These are phyloP conservation scores for Clonostachys solani DNA, from an alignment of 2,329 filamentous ascomycete genomes.

Conservation along the genomic window DNA sequence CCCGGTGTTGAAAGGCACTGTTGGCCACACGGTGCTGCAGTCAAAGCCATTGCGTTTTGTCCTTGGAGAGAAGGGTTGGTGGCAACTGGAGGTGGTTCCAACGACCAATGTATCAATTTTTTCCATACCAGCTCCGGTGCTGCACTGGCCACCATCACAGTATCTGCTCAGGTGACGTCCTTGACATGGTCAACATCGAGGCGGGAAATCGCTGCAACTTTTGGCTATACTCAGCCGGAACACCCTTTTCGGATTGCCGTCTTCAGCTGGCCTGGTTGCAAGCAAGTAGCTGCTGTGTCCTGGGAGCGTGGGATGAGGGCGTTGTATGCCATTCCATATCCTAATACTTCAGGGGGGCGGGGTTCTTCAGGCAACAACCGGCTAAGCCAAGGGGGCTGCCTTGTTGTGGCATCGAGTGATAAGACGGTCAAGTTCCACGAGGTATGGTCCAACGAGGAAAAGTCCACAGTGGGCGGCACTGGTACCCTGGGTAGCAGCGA, in stretches of 20 bases:
- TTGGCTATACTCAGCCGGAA: slow-evolving; percentile 88
- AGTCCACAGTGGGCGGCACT: slow-evolving; percentile 42
- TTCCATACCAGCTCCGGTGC: slow-evolving; percentile 83
- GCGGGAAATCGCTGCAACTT: slow-evolving; percentile 86
- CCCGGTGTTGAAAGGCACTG: slow-evolving; percentile 61
- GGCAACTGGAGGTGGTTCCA: slow-evolving; percentile 88
- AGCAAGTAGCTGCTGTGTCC: slow-evolving; percentile 78
- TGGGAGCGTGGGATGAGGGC: slow-evolving; percentile 79
- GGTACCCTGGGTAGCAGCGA: slow-evolving; percentile 76
- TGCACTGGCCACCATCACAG: slow-evolving; percentile 83
- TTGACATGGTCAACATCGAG: slow-evolving; percentile 85
- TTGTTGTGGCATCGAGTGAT: slow-evolving; percentile 89
- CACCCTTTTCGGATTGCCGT: slow-evolving; percentile 87
- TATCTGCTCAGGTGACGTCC: slow-evolving; percentile 88
- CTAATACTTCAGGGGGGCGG: slow-evolving; percentile 36
- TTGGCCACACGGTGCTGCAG: slow-evolving; percentile 79
- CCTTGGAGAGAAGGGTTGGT: slow-evolving; percentile 87
- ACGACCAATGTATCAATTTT: slow-evolving; percentile 95
- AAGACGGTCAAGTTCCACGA: slow-evolving; percentile 94
- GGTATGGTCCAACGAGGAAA: slow-evolving; percentile 71
- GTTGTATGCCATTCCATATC: slow-evolving; percentile 84
- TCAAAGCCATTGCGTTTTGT: slow-evolving; percentile 96
- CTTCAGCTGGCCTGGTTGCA: slow-evolving; percentile 91
- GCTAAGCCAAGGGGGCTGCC: slow-evolving; percentile 47
- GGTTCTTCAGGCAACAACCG: slow-evolving; percentile 13